These are phyloP conservation scores for Prosopis cineraria DNA, from an alignment of 306 rosid species.

Conservation along the genomic window DNA sequence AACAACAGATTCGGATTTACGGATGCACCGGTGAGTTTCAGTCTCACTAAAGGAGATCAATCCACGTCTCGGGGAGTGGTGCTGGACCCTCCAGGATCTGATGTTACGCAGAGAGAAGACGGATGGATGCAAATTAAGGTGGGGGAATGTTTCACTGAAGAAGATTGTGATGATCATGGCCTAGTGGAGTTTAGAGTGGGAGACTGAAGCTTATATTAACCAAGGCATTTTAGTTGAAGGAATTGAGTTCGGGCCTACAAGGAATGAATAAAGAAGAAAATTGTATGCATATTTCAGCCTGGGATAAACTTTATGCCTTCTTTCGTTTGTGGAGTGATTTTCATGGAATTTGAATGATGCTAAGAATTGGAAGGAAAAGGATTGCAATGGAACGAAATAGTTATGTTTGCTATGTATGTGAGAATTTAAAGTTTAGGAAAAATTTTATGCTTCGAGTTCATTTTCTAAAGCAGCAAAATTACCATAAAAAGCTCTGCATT, in stretches of 20 bases:
- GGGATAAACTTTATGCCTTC: too few species aligned
- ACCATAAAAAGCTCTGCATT: too few species aligned
- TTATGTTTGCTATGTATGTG: neutral
- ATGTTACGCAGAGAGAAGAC: neutral
- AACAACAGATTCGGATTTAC: rapidly evolving
- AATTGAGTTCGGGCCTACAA: neutral
- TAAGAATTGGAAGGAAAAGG: neutral
- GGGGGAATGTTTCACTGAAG: conserved; percentile 4
- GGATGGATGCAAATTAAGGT: conserved; percentile 18
- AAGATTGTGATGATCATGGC: neutral
- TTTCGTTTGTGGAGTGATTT: too few species aligned
- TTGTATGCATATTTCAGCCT: neutral
- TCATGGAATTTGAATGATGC: neutral
- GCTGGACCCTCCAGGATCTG: neutral
- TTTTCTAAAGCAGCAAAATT: neutral
- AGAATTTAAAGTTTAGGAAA: neutral
- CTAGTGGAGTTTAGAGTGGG: neutral
- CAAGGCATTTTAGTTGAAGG: neutral
- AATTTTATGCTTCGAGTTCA: neutral
- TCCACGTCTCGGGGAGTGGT: neutral
- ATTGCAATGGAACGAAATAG: neutral
- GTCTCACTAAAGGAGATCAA: neutral
- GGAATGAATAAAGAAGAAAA: neutral
- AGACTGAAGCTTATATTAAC: neutral
- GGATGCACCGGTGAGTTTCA: neutral